phyloP scores from a whole-genome alignment of 1,284 basidiomycete species.

The Exobasidium rhododendri region DNA sequence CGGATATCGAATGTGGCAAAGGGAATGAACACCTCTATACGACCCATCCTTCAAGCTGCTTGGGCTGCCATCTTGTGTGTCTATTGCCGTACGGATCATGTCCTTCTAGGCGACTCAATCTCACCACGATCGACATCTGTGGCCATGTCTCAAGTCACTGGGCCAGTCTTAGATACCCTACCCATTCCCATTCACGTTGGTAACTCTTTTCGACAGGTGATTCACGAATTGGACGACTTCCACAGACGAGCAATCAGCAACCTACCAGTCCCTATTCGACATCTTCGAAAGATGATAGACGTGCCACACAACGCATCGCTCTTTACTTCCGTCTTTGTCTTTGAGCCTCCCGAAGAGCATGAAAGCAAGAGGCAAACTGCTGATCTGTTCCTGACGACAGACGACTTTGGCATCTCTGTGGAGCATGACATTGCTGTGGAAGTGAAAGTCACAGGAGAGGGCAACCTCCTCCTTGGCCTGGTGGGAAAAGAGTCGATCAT shows the following conservation, averaged over 20 bases:
- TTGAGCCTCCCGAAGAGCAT: constrained; percentile 33
- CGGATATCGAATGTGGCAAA: constrained; percentile 28
- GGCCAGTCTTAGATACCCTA: constrained; percentile 45
- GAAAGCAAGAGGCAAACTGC: neutral
- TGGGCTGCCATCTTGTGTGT: constrained; percentile 50
- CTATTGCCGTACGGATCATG: constrained; percentile 40
- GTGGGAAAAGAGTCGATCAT: constrained; percentile 29
- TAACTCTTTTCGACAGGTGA: constrained; percentile 20
- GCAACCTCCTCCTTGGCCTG: constrained; percentile 28
- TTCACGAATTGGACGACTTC: constrained; percentile 30
- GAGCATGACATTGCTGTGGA: constrained; percentile 49
- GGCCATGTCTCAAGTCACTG: constrained; percentile 33
- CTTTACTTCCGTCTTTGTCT: constrained; percentile 52
- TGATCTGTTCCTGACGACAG: constrained; percentile 14
- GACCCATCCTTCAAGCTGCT: constrained; percentile 52
- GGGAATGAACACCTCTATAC: constrained; percentile 40
- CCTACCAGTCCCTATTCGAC: constrained; percentile 28
- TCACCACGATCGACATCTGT: constrained; percentile 33
- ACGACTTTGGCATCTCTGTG: constrained; percentile 40
- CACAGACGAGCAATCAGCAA: constrained; percentile 29
- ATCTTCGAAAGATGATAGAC: constrained; percentile 40
- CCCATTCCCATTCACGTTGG: constrained; percentile 39
- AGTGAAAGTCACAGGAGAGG: constrained; percentile 27
- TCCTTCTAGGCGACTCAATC: constrained; percentile 50
- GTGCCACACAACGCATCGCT: constrained; percentile 36